Evolutionary conservation across 2,329 filamentous ascomycete genomes (phyloP).

Genomic region (Lecanicillium sp.): DNA sequence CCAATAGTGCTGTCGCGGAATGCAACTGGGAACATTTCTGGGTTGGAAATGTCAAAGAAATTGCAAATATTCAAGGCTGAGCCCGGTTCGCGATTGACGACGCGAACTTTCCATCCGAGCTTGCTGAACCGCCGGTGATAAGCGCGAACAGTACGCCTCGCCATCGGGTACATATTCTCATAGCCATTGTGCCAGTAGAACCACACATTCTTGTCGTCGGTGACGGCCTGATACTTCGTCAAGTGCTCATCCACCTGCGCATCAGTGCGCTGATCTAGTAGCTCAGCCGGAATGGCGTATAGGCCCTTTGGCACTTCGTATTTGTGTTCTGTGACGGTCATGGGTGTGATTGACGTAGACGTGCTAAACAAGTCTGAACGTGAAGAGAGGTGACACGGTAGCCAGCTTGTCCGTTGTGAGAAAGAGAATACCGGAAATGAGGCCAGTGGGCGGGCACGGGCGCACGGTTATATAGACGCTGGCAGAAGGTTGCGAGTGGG

Average conservation of each 20-base stretch:
- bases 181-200: slow-evolving; percentile 53
- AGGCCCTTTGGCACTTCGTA: slow-evolving; percentile 26
- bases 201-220: slow-evolving; percentile 48
- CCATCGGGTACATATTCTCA: slow-evolving; percentile 42
- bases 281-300: slow-evolving; percentile 31
- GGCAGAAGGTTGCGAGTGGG: too few species aligned
- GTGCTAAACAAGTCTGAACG: background rate
- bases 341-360: background rate
- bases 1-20: slow-evolving; percentile 43
- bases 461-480: too few species aligned
- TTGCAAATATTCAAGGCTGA: slow-evolving; percentile 43
- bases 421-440: background rate
- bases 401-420: background rate
- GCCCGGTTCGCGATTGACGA: slow-evolving; percentile 38
- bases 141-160: slow-evolving; percentile 45
- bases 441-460: too few species aligned
- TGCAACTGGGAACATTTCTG: slow-evolving; percentile 39
- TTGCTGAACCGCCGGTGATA: slow-evolving; percentile 48
- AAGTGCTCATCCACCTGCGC: slow-evolving; percentile 38
- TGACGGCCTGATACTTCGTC: slow-evolving; percentile 31
- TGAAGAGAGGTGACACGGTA: background rate
- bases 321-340: background rate
- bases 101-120: slow-evolving; percentile 47
- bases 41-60: slow-evolving; percentile 41
- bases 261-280: slow-evolving; percentile 41